Base-by-base conservation (phyloP, 2,329 filamentous ascomycete genomes). In the Byssoonygena ceratinophila region DNA sequence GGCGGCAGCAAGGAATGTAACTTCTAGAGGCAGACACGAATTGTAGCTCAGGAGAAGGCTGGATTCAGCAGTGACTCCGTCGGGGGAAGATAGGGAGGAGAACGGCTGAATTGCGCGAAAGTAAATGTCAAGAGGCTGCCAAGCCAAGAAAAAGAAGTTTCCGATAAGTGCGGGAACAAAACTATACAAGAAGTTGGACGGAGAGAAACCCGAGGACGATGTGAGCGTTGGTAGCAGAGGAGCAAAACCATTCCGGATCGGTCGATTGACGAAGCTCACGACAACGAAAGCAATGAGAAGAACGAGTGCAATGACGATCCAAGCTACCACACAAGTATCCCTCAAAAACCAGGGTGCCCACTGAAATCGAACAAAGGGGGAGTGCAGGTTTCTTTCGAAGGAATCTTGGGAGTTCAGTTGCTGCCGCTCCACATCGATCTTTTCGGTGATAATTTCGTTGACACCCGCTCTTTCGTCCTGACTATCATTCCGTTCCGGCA, bases 101-200 rank as follows among this genome's bases (percentile, higher is more conserved):
- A 77, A 82, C 0, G 80, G 78, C 50, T 79, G 75, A 1, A 83
- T 68, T 1, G 77, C 71, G 46, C 81, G 78, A 61, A 80, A 74
- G 53, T 79, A 77, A 57, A 78, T 73, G 62, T 83, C 80, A 57
- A 83, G 72, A 6, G 78, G 75, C 47, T 81, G 73, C 70, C 79
- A 77, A 48, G 73, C 67, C 20, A 83, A 76, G 62, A 82, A 80
- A 40, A 82, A 70, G 29, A 82, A 61, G 51, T 74, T 78, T 1
- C 76, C 81, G 37, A 83, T 74, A 2, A 81, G 54, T 0, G 75
- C 70, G 0, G 81, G 81, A 18, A 84, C 64, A 58, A 84, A 83
- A 58, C 77, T 80, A 71, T 89, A 96, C 47, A 95, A 71, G 69
- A 96, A 96, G 68, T 95, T 88, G 46, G 88, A 87, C 0, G 86